Conservation (phyloP, 2,329 filamentous ascomycete species). For the Penicillium glabrum region DNA sequence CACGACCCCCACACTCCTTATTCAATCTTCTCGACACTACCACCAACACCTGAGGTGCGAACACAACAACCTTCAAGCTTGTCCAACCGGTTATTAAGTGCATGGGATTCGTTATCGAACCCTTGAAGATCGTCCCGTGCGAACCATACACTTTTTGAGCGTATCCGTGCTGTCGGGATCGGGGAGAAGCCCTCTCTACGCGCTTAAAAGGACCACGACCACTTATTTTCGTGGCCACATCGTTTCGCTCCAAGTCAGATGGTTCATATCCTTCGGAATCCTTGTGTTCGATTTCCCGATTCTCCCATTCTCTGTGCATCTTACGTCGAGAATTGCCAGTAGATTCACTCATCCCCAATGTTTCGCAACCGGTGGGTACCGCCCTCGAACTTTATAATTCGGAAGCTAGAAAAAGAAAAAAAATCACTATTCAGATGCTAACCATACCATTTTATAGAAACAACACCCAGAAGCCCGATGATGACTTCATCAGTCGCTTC, state of each 20-base stretch:
- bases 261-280: neutral
- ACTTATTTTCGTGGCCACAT: neutral
- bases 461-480: conserved; percentile 80
- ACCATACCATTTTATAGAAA: conserved; percentile 51
- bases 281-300: neutral
- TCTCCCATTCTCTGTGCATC: neutral
- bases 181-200: neutral
- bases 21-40: neutral
- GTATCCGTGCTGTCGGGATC: neutral
- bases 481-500: conserved; percentile 81
- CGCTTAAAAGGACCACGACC: neutral
- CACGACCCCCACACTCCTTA: conserved; percentile 3
- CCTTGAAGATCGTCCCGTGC: neutral
- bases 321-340: neutral
- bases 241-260: conserved; percentile 8
- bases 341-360: conserved; percentile 33
- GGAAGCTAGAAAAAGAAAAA: neutral
- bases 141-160: neutral
- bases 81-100: neutral
- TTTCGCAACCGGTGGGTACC: conserved; percentile 49
- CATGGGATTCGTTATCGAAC: neutral
- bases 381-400: neutral
- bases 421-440: neutral
- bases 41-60: neutral
- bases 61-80: neutral